Percentiles rank a stretch among this genome's conserved stretches.
These are phyloP conservation scores for Tuber calosporum DNA, from an alignment of 495 filamentous ascomycete genomes.

Conservation along the genomic window DNA sequence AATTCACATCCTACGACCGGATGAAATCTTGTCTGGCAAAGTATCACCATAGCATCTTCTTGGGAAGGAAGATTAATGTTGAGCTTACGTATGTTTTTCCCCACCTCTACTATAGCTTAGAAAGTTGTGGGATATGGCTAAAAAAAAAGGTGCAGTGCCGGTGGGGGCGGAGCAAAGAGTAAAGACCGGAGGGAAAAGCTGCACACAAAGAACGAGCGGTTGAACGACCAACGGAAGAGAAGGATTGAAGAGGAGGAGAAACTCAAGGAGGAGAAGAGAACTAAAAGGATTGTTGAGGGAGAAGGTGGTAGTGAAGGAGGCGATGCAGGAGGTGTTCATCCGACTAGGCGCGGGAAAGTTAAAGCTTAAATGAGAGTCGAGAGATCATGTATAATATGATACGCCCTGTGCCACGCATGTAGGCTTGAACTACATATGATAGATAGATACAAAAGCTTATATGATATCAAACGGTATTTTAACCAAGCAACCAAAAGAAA, in stretches of 20 bases:
- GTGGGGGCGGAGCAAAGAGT: constrained; percentile 79
- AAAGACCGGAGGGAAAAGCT: constrained; percentile 65
- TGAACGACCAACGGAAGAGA: constrained; percentile 67
- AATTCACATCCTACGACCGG: constrained; percentile 79
- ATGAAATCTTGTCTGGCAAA: constrained; percentile 90
- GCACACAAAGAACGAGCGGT: constrained; percentile 74
- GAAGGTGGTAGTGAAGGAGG: constrained; percentile 12
- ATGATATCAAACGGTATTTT: constrained; percentile 7
- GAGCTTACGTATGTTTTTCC: constrained; percentile 67
- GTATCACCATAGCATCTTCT: constrained; percentile 79
- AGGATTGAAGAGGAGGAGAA: constrained; percentile 48
- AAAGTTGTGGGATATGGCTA: constrained; percentile 11
- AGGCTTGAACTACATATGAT: constrained; percentile 5
- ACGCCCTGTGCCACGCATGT: constrained; percentile 14
- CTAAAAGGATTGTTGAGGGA: constrained; percentile 34
- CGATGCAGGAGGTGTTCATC: constrained; percentile 41
- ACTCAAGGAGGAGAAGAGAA: constrained; percentile 51
- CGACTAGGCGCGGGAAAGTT: constrained; percentile 33
- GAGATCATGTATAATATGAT: constrained; percentile 21
- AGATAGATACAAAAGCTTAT: constrained; percentile 10
- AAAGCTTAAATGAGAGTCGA: constrained; percentile 14
- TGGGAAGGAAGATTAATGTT: constrained; percentile 78
- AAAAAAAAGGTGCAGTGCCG: constrained; percentile 51
- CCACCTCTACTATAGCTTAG: neutral
- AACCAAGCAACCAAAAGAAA: neutral